Evolutionary conservation across 2,329 filamentous ascomycete genomes (phyloP).

Genomic region (Colletotrichum gigasporum): DNA sequence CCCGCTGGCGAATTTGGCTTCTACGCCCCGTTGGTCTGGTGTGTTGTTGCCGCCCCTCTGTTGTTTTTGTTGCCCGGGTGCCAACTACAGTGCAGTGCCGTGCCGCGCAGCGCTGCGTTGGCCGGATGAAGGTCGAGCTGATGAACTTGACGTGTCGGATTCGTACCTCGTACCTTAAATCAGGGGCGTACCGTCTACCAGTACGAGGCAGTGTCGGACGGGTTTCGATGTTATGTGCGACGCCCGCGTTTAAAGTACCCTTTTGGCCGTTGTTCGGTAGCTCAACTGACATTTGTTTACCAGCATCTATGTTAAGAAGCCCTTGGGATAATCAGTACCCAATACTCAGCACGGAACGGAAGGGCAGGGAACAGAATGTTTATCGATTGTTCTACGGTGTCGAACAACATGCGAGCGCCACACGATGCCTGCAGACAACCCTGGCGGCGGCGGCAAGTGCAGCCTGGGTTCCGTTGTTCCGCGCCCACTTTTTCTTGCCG

Average conservation of each 20-base stretch:
- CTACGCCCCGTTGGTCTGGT: neutral
- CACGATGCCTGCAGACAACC: neutral
- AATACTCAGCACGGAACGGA: too few species aligned
- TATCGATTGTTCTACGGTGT: too few species aligned
- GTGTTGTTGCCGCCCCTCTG: neutral
- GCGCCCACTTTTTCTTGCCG: neutral
- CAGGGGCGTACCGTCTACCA: neutral
- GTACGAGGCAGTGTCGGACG: neutral
- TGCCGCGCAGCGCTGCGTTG: neutral
- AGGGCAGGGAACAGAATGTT: too few species aligned
- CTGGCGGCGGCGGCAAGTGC: neutral
- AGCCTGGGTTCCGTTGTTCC: neutral
- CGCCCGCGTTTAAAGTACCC: neutral
- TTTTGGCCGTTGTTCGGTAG: neutral
- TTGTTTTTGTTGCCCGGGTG: too few species aligned
- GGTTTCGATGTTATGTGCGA: neutral
- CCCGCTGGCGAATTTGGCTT: neutral
- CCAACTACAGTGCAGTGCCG: neutral
- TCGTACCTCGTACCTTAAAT: constrained; percentile 25
- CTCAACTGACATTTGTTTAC: neutral
- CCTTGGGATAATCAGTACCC: too few species aligned
- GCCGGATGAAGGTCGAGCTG: neutral
- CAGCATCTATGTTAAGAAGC: neutral
- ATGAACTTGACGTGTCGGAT: constrained; percentile 16
- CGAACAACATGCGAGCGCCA: neutral